These are phyloP conservation scores for Cryptomeria japonica DNA, from an alignment of 75 land plant genomes.

Conservation along the genomic window DNA sequence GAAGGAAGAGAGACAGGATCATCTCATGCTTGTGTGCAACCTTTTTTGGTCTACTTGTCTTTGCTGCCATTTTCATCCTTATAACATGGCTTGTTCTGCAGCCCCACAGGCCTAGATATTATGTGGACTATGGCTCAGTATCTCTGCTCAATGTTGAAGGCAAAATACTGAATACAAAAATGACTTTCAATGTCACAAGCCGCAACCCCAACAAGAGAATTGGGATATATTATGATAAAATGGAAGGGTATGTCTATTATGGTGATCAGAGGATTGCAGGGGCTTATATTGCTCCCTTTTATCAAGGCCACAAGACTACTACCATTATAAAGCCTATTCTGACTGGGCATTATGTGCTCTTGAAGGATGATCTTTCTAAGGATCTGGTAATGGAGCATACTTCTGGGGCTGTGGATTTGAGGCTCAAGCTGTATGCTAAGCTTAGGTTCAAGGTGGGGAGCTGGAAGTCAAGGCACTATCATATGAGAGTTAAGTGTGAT, in stretches of 20 bases:
- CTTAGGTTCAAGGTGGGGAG: conserved; percentile 55
- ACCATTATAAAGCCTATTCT: conserved; percentile 11
- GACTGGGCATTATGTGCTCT: conserved; percentile 15
- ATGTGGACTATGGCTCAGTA: background rate
- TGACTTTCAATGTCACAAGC: background rate
- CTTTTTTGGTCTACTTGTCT: conserved; percentile 9
- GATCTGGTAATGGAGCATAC: conserved; percentile 12
- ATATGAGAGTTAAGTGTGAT: conserved; percentile 55
- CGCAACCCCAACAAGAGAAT: background rate
- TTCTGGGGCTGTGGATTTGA: conserved; percentile 24
- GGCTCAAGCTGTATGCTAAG: conserved; percentile 38
- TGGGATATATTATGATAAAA: background rate
- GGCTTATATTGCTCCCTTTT: background rate
- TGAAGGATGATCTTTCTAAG: conserved; percentile 18
- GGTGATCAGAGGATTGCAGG: conserved; percentile 7
- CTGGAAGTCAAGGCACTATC: conserved; percentile 47
- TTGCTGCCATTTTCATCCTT: conserved; percentile 50
- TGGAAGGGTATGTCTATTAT: background rate
- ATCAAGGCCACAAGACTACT: background rate
- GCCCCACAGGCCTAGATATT: background rate
- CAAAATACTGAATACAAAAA: background rate
- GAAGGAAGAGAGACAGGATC: background rate
- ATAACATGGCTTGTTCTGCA: conserved; percentile 1
- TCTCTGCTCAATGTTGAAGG: background rate
- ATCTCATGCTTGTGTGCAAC: background rate